Conservation (phyloP, 192 early-diverging fungal genomes). For the Coemansia sp. region DNA sequence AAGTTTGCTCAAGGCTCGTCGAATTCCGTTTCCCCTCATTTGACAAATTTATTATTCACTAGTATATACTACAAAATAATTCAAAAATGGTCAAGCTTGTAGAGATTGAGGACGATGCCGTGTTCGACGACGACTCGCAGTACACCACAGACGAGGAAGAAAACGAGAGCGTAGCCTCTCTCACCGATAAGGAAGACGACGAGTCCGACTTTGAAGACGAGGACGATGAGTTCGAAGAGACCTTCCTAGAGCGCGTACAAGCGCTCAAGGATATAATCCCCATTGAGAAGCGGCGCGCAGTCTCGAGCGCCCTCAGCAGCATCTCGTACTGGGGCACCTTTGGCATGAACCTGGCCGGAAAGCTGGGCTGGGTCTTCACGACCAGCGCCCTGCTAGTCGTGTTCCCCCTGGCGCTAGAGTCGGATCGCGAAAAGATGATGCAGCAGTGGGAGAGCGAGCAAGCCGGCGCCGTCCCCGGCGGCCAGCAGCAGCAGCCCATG, state of each 20-base stretch:
- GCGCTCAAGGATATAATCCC: conserved; percentile 91
- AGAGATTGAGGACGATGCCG: conserved; percentile 40
- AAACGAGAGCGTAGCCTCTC: background rate
- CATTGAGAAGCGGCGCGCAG: conserved; percentile 63
- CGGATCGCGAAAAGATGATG: conserved; percentile 84
- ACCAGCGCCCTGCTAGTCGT: conserved; percentile 82
- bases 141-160: conserved; percentile 42
- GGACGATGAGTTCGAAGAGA: conserved; percentile 79
- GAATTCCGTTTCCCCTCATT: background rate
- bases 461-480: conserved; percentile 16
- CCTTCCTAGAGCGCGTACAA: conserved; percentile 74
- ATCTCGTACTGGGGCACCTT: conserved; percentile 60
- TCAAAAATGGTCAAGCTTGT: conserved; percentile 44
- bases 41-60: background rate
- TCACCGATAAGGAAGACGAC: conserved; percentile 48
- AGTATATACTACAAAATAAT: background rate
- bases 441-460: conserved; percentile 77
- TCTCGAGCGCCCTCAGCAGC: conserved; percentile 59
- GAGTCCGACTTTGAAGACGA: conserved; percentile 59
- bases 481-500: conserved; percentile 2
- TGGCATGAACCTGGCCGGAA: conserved; percentile 69
- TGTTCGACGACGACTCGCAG: conserved; percentile 45
- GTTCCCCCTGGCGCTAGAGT: conserved; percentile 83
- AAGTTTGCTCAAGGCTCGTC: background rate
- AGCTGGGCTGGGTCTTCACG: conserved; percentile 86